Evolutionary conservation across 164 flowering plant genomes (phyloP), one percentile per base, ranked within the genome.

Genomic region (Dillenia turbinata): DNA sequence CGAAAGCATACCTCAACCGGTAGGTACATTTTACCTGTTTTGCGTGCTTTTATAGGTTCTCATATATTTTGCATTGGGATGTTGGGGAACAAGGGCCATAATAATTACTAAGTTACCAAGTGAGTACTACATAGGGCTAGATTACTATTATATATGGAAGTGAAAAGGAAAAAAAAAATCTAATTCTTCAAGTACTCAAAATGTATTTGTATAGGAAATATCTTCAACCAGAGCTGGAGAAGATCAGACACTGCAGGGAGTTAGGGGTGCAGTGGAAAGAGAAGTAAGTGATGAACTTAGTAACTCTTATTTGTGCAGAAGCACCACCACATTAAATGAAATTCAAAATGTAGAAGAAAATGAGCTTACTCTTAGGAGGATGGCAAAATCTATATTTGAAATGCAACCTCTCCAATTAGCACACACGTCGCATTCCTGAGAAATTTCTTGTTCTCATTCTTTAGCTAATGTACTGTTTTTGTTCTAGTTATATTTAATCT

Each of bases 351-450:
- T 65, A 62, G 77, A 62, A 62, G 79, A 49, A 44, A 78, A 75
- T 65, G 78, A 81, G 69, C 67, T 74, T 59, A 68, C 65, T 47
- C 74, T 81, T 24, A 72, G 69, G 65, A 73, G 69, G 63, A 60
- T 73, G 48, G 84, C 80, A 59, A 70, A 70, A 62, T 71, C 79
- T 15, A 69, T 64, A 16, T 74, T 79, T 51, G 66, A 63, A 50
- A 47, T 65, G 66, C 72, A 61, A 60, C 61, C 54, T 67, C 59
- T 56, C 47, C 14, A 47, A 24, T 54, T 60, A 46, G 43, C 52
- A 14, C 52, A 49, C 56, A n/a, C 2, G 12, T 54, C 66, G 26
- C 54, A 51, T 47, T 62, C 62, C 14, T 60, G 22, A 44, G 64
- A 63, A 65, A 72, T 47, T 51, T 24, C 19, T 9, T 6, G 55